These are phyloP conservation scores for Phytophthora tubulina DNA, from an alignment of 352 stramenopile species.

Conservation along the genomic window DNA sequence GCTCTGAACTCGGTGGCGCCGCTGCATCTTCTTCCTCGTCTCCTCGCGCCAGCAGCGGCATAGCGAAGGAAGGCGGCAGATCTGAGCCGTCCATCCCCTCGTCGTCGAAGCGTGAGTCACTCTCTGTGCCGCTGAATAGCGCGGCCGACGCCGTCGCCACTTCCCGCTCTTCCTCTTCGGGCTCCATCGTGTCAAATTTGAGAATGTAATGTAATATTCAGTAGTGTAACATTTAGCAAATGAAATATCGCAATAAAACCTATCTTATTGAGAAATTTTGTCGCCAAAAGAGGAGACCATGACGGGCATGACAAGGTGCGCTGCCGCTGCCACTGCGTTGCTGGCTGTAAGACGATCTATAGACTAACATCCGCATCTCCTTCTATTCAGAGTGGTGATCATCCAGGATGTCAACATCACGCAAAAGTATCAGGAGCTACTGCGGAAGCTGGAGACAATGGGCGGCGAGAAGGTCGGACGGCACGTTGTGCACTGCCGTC, in stretches of 20 bases:
- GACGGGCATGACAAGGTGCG: slow-evolving; percentile 80
- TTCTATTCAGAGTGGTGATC: slow-evolving; percentile 72
- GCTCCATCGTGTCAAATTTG: slow-evolving; percentile 28
- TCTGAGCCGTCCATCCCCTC: slow-evolving; percentile 59
- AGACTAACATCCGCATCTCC: neutral
- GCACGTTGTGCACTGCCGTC: slow-evolving; percentile 87
- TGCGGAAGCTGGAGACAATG: slow-evolving; percentile 87
- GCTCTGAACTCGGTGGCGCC: neutral
- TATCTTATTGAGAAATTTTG: slow-evolving; percentile 1
- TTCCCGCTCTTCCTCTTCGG: slow-evolving; percentile 56
- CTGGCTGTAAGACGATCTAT: neutral
- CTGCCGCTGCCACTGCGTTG: neutral
- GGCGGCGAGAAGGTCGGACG: slow-evolving; percentile 81
- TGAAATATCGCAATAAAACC: slow-evolving; percentile 14
- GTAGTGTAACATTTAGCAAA: slow-evolving; percentile 7
- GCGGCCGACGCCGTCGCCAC: slow-evolving; percentile 57
- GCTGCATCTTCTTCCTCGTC: slow-evolving; percentile 32
- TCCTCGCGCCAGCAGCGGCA: slow-evolving; percentile 45
- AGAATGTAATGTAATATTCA: neutral
- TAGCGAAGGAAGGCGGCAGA: slow-evolving; percentile 57
- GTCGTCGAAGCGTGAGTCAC: slow-evolving; percentile 62
- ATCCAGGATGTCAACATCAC: slow-evolving; percentile 84
- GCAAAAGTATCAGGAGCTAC: slow-evolving; percentile 88
- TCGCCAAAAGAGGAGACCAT: slow-evolving; percentile 32
- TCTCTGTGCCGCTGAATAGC: slow-evolving; percentile 55